Base-by-base conservation (phyloP, 2,329 filamentous ascomycete genomes). In the Davidsoniella virescens region DNA sequence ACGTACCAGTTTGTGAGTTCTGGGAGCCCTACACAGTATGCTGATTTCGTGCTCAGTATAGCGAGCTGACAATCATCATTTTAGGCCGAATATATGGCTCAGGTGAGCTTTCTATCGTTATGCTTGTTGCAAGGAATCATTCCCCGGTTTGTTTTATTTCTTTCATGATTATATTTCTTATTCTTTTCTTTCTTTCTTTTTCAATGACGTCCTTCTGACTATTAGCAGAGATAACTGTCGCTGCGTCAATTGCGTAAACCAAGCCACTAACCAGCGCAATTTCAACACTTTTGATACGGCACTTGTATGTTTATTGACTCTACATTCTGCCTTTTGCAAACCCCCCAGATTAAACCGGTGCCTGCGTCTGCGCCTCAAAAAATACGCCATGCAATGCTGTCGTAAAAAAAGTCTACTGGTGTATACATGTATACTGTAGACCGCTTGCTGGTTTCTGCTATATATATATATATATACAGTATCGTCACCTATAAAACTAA, bases 171-270 rank as follows among this genome's bases (percentile, higher is more conserved):
- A 37, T 26, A 9, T 17, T 17, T 17, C 26, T 5, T 14, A 1
- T 20, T 18, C 16, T 7, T 38, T 40, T n/a, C n/a, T 20, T 33
- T 33, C 26, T 10, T 10, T 10, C 26, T 10, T 33, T 33, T 8
- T 12, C 26, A 33, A 9, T 10, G 10, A 8, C 20, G 20, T 33
- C 26, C 26, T 12, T 20, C 38, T 36, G 5, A 44, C 16, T 23
- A 18, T 9, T 23, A n/a, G 4, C 33, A 67, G 67, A 18, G 67
- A 70, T 50, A 69, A 68, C 45, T 70, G 67, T 54, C 64, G 64
- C n/a, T 70, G 67, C 54, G 57, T 52, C 2, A 46, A 60, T 44
- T 70, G 67, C 47, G 61, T 69, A 14, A 67, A 70, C 43, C 61
- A 63, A 44, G 63, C 66, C 41, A 70, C 67, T 12, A 59, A 63